These are phyloP conservation scores for Teunomyces barrocoloradensis DNA, from an alignment of 805 yeast genomes.

Conservation along the genomic window DNA sequence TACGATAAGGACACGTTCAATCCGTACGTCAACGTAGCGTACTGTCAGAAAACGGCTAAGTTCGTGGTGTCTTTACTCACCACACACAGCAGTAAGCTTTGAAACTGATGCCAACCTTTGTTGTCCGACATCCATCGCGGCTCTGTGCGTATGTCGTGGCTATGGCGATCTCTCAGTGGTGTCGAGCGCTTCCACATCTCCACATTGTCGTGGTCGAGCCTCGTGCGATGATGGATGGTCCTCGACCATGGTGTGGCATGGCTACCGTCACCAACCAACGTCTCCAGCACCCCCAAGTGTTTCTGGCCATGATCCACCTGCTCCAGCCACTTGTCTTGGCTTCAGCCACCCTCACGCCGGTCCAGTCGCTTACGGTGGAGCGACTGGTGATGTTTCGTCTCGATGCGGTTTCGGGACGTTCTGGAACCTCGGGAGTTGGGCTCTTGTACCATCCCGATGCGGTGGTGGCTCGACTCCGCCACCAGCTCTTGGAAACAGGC, in stretches of 20 bases:
- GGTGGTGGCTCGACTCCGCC: conserved; percentile 9
- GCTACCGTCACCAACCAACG: conserved; percentile 16
- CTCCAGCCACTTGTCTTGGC: conserved; percentile 3
- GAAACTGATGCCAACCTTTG: neutral
- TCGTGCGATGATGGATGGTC: neutral
- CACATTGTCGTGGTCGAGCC: neutral
- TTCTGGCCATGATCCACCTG: conserved; percentile 6
- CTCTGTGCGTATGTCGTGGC: neutral
- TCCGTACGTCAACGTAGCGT: neutral
- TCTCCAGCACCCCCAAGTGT: conserved; percentile 7
- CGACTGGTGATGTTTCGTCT: neutral
- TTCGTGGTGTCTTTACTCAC: neutral
- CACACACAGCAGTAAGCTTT: neutral
- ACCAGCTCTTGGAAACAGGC: conserved; percentile 4
- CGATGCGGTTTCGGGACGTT: neutral
- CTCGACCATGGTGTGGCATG: conserved; percentile 28
- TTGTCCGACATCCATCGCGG: neutral
- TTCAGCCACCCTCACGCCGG: neutral
- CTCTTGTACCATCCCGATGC: conserved; percentile 17
- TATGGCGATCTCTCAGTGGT: neutral
- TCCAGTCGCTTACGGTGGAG: neutral
- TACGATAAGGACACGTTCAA: neutral
- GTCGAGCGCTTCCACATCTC: neutral
- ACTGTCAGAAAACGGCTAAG: neutral
- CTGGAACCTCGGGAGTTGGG: conserved; percentile 6